These are phyloP conservation scores for Ligustrum vulgare DNA, from an alignment of 257 asterid species.

Conservation along the genomic window DNA sequence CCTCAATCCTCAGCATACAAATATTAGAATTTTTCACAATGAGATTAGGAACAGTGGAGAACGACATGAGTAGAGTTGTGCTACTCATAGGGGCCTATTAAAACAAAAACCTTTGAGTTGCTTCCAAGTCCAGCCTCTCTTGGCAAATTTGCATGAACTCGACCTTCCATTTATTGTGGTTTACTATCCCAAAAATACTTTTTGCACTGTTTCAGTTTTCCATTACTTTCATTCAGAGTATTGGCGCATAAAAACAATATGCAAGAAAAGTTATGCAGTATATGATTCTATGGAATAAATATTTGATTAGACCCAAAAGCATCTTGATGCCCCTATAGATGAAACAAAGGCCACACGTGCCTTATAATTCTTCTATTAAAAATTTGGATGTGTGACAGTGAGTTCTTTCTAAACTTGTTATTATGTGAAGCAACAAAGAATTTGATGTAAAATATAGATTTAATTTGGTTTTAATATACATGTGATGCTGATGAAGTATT, in stretches of 20 bases:
- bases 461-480: not conserved
- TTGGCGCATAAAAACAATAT: not conserved
- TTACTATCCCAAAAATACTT: not conserved
- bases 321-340: not conserved
- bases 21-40: not conserved
- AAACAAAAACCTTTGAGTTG: not conserved
- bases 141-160: no score
- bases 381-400: not conserved
- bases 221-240: not conserved
- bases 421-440: not conserved
- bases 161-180: not conserved
- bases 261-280: not conserved
- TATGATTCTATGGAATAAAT: not conserved
- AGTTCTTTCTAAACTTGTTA: not conserved
- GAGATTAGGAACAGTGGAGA: not conserved
- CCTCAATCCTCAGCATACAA: not conserved
- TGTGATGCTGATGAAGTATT: not conserved
- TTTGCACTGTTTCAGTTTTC: not conserved
- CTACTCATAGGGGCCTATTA: no score
- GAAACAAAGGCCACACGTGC: not conserved
- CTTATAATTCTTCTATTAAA: not conserved
- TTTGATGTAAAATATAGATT: not conserved
- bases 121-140: not conserved
- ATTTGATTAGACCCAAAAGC: not conserved
- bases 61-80: not conserved